Evolutionary conservation across 2,329 filamentous ascomycete species (phyloP), one percentile per base, ranked within the genome.

Genomic region (Trichophyton rubrum): DNA sequence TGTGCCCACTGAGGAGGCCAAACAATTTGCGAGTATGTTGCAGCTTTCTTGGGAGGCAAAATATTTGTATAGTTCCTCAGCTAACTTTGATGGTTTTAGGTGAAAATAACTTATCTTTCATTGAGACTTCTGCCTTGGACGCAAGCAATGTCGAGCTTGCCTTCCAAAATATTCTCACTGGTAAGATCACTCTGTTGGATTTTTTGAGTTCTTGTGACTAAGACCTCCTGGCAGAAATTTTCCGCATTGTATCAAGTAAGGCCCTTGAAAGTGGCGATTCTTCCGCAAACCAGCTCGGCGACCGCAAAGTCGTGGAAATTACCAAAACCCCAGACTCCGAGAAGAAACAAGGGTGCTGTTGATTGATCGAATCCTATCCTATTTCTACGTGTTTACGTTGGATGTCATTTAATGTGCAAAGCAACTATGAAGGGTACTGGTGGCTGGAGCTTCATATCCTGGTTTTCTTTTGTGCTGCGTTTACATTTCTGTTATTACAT

Each of bases 151-250:
- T 99, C 67, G 93, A 99, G 79, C 85, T 97, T 72, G 93, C 93
- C 63, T 97, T 99, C 84, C 92, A 99, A 80, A 97, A 97, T 78
- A 99, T 99, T 73, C 82, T 99, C 74, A 99, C 93, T 73, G 92
- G 92, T 96, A 82, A 64, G 83, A 15, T n/a, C 8, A 6, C 24
- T 13, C n/a, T 11, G 13, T 30, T 13, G 7, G 17, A 30, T 30
- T 53, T 75, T 56, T 40, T n/a, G 33, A 59, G 43, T 45, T 7
- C 47, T n/a, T 53, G 24, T 6, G 13, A 13, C 56, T 35, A 49
- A 61, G 60, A 38, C 56, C 61, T 61, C 62, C 56, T 43, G 9
- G 4, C 73, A 96, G 93, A 99, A 82, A 99, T 99, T 79, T 99
- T 97, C 83, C 89, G 91, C 72, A 99, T 99, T 70, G 93, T 99